Evolutionary conservation across 164 flowering plant genomes (phyloP), one percentile per base, ranked within the genome.

Genomic region (Tinospora cordifolia): DNA sequence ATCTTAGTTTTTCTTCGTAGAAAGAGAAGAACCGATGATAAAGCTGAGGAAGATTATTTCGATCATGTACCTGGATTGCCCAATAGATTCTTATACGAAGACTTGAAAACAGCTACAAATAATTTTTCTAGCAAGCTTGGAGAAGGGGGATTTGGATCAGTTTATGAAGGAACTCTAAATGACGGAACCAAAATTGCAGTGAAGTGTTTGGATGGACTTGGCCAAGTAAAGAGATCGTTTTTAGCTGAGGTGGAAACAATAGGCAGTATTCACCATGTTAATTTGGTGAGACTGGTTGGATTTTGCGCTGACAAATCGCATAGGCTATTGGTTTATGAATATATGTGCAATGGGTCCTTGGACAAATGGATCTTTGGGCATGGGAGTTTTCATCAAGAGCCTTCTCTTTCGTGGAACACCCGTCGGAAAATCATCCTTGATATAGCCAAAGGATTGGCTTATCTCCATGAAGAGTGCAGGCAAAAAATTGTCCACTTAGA

Each of bases 391-490:
- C n/a, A n/a, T 24, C 17, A 22, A 26, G 27, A 11, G 9, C 71
- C 47, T 7, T 0, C 9, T 19, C 76, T 78, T 3, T 41, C 63
- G 22, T 81, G 81, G 83, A 15, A 70, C 25, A 24, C 64, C 1
- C 63, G 68, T 40, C 14, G 21, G 17, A 67, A 70, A 22, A 79
- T 79, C 34, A 60, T 69, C 0, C 6, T 64, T 10, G 74, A 66
- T 47, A 41, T 72, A 25, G 77, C 78, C 7, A 71, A 68, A 30
- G 79, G 79, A 19, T 41, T 76, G 0, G 58, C 63, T 0, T 79
- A 79, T 66, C 76, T 79, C 21, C 82, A 79, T 39, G 82, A 80
- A 57, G 76, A 77, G 6, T 80, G 80, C 65, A 46, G 65, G 19
- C 72, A 74, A 8, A 66, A 30, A 40, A 75, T 77, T n/a, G 69